phyloP scores from a whole-genome alignment of 2,329 filamentous ascomycete species.

The Monosporascus sp. region DNA sequence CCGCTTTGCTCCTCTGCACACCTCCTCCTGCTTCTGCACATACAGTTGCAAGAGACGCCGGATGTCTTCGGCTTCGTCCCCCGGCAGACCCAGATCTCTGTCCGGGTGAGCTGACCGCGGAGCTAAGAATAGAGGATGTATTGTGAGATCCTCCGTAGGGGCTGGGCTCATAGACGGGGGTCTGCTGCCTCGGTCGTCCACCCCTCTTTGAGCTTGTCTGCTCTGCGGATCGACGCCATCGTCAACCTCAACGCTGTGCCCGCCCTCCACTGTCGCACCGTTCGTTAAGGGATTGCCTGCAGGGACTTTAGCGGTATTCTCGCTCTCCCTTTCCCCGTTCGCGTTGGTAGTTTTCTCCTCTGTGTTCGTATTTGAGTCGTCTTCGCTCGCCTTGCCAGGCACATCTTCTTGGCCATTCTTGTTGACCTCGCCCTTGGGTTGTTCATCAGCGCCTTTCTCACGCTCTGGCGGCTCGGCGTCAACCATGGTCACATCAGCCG shows the following conservation, averaged over 20 bases:
- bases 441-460: constrained; percentile 13
- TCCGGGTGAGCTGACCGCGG: constrained; percentile 59
- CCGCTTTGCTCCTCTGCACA: constrained; percentile 63
- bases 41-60: constrained; percentile 69
- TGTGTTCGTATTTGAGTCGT: neutral
- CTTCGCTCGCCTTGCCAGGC: neutral
- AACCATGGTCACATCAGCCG: constrained; percentile 23
- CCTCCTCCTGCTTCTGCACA: constrained; percentile 81
- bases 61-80: constrained; percentile 71
- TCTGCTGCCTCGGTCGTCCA: constrained; percentile 15
- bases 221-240: constrained; percentile 3
- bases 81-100: constrained; percentile 65
- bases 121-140: constrained; percentile 71
- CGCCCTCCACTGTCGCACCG: neutral
- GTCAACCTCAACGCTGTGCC: constrained; percentile 2
- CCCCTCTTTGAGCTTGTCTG: constrained; percentile 9
- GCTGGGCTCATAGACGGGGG: constrained; percentile 33
- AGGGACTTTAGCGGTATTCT: neutral
- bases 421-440: constrained; percentile 14
- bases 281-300: neutral
- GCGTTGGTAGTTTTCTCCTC: neutral
- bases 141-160: constrained; percentile 44
- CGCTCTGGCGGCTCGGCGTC: constrained; percentile 16
- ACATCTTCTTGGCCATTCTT: constrained; percentile 4
- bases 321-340: neutral